Percentiles rank a stretch among this genome's conserved stretches.
Evolutionary conservation across 2,329 filamentous ascomycete species (phyloP).

Genomic region (Hymenoscyphus repandus): DNA sequence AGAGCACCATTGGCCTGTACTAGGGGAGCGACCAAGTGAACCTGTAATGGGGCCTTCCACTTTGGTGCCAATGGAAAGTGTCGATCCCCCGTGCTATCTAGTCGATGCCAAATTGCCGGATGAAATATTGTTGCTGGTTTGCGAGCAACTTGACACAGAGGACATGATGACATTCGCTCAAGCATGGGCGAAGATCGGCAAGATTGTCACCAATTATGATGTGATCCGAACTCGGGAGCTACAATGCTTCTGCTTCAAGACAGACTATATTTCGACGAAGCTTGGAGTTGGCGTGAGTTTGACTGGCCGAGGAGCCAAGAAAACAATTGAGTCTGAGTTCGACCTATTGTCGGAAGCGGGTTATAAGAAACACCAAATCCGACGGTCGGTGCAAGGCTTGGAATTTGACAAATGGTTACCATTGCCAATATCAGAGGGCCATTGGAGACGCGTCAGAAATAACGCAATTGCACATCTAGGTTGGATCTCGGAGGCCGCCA

Average conservation of each 20-base stretch:
- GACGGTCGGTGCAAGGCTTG: slow-evolving; percentile 39
- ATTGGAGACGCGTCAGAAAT: slow-evolving; percentile 37
- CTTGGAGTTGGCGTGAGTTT: slow-evolving; percentile 39
- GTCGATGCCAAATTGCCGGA: slow-evolving; percentile 31
- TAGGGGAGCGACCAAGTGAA: too few species aligned
- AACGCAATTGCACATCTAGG: slow-evolving; percentile 27
- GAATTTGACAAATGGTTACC: slow-evolving; percentile 41
- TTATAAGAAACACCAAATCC: slow-evolving; percentile 33
- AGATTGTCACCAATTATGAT: slow-evolving; percentile 16
- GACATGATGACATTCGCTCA: slow-evolving; percentile 18
- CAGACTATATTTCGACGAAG: slow-evolving; percentile 32
- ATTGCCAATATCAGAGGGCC: slow-evolving; percentile 39
- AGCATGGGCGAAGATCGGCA: slow-evolving; percentile 16
- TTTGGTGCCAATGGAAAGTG: background rate
- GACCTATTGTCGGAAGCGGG: slow-evolving; percentile 42
- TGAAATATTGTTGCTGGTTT: slow-evolving; percentile 36
- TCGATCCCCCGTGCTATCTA: background rate
- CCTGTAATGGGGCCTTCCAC: too few species aligned
- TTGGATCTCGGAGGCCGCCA: slow-evolving; percentile 25
- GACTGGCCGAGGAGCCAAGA: slow-evolving; percentile 20
- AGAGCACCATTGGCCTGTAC: too few species aligned
- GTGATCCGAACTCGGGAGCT: slow-evolving; percentile 35
- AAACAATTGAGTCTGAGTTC: slow-evolving; percentile 41
- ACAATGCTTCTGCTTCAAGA: slow-evolving; percentile 43
- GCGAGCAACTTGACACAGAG: slow-evolving; percentile 29